Evolutionary conservation across 306 rosid species (phyloP), one percentile per base, ranked within the genome.

Genomic region (Castanospermum australe): DNA sequence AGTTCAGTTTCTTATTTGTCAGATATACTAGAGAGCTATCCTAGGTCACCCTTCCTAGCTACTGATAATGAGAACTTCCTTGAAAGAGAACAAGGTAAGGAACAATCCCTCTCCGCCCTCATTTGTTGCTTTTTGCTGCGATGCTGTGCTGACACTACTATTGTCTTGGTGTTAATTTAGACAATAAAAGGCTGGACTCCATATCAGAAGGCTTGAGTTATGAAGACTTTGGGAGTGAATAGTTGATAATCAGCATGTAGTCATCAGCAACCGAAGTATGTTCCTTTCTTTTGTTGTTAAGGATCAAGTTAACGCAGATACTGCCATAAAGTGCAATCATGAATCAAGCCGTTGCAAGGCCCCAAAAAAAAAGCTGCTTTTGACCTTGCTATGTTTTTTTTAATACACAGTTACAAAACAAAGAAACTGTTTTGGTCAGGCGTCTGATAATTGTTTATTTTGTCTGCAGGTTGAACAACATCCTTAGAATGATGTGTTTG

Each of bases 181-280:
- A 90, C 81, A 85, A 80, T 63, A 92, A 75, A 85, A 89, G 92
- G 87, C 80, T 94, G 85, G 97, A 90, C 73, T 84, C 92, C 75
- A 87, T 92, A 66, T 92, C 97, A 61, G 98, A 94, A 88, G 90
- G 90, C 55, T 79, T 90, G 84, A 90, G 98, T 82, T 90, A 84
- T 82, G 97, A 94, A 75, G 97, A 89, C 73, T 94, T 92, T 64
- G 97, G 96, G 65, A 92, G 93, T 81, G 95, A 92, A 72, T 92
- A 92, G 88, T 84, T 73, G 77, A 82, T 80, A 74, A 80, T 72
- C 59, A 44, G 64, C 36, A 33, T 57, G 47, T 75, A 44, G 42
- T 42, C 21, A 12, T 75, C 70, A 42, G 25, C 55, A 62, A 71
- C 77, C 44, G 76, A 66, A 83, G 83, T 84, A 67, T 64, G 64